Evolutionary conservation across 2,329 filamentous ascomycete genomes (phyloP).

Genomic region (Cordyceps militaris): DNA sequence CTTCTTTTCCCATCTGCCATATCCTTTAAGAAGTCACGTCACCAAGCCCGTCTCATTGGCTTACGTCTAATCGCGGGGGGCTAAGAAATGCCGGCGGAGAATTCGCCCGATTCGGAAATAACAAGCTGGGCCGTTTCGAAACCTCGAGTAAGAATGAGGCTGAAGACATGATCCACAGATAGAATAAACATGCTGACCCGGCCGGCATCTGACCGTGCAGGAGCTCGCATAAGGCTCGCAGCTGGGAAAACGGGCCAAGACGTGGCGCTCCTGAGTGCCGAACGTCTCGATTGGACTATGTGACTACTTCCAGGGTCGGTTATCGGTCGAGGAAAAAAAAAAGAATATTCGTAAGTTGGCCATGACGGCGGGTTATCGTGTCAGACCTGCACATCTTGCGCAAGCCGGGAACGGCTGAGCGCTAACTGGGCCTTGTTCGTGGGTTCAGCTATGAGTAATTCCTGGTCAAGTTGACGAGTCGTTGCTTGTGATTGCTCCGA

Average conservation of each 20-base stretch:
- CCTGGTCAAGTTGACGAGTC: not conserved
- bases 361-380: not conserved
- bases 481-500: not conserved
- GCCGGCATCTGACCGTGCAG: slow-evolving; percentile 2
- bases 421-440: not conserved
- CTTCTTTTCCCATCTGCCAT: not conserved
- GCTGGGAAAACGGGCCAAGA: not conserved
- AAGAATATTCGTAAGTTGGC: too few species aligned
- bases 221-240: not conserved
- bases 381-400: slow-evolving; percentile 1
- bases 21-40: not conserved
- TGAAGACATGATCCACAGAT: not conserved
- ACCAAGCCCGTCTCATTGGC: not conserved
- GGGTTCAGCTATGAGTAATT: not conserved
- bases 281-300: not conserved
- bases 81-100: not conserved
- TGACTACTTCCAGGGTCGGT: too few species aligned
- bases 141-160: not conserved
- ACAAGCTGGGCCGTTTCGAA: not conserved
- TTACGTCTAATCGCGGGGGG: not conserved
- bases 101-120: not conserved
- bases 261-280: not conserved
- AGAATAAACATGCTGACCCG: not conserved
- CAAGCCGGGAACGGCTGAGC: not conserved
- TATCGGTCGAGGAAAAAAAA: too few species aligned